Evolutionary conservation across 1,139 yeast genomes (phyloP), one percentile per base, ranked within the genome.

Genomic region (Candida gigantensis): DNA sequence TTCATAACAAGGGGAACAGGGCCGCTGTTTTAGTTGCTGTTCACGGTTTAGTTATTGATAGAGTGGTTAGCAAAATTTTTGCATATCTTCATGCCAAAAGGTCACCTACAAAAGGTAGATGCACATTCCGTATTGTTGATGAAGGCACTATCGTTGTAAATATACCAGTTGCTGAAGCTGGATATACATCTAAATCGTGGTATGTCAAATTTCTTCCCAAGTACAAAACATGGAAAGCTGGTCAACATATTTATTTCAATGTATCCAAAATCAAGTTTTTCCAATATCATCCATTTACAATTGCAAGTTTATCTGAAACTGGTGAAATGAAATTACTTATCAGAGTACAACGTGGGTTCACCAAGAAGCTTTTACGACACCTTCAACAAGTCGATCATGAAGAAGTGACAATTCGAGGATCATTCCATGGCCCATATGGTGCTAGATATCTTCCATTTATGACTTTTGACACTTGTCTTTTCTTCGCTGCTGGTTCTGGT

Each of bases 211-310:
- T 60, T 32, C 48, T 70, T 29, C 76, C 76, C 5, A 52, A 56
- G n/a, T 49, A 60, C 15, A 60, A 68, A 27, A 56, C 60, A 14
- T 73, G 79, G 79, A 63, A 62, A 39, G 63, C 77, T 0, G 79
- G 79, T 3, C 77, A 72, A 47, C 76, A 73, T 46, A 58, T 71
- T 6, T 63, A 58, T 35, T 50, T 73, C 13, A 68, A 61, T 32
- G 72, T 72, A 4, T 51, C 62, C 1, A 61, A 60, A 41, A 64
- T 72, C 10, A 58, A 60, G 15, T 44, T 45, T 13, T 46, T 69
- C 30, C 77, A 72, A 44, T 61, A 58, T 43, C 79, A 73, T 45
- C 79, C 79, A 1, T 73, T 73, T 46, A 72, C 79, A 4, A 68
- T 73, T 32, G 52, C 70, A 3, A 65, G 69, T 32, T 44, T 68